A percentile compares a stretch with the other conserved stretches of the same genome.
These are phyloP conservation scores for Leishmania lainsoni DNA, from an alignment of 208 protist species.

Conservation along the genomic window DNA sequence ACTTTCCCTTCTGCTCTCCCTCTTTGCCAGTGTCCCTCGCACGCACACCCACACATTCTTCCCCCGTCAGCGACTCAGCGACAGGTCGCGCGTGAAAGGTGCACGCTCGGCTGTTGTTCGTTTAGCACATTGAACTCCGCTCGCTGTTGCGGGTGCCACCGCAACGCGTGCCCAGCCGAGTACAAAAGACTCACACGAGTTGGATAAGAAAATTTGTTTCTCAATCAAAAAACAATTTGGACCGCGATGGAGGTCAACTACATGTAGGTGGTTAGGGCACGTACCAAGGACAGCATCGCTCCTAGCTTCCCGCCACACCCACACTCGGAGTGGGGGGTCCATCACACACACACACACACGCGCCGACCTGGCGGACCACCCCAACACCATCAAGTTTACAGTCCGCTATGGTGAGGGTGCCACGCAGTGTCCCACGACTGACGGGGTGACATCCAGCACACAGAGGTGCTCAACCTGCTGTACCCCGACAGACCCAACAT, in stretches of 20 bases:
- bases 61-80: not conserved
- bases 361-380: constrained; percentile 81
- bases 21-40: not conserved
- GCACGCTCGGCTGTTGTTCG: not conserved
- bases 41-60: not conserved
- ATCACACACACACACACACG: constrained; percentile 84
- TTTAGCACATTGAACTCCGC: constrained; percentile 58
- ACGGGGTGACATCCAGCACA: constrained; percentile 83
- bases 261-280: not conserved
- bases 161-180: constrained; percentile 53
- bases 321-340: constrained; percentile 83
- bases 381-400: constrained; percentile 68
- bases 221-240: not conserved
- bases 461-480: constrained; percentile 70
- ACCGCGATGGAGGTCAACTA: not conserved
- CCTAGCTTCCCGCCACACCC: not conserved
- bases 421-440: constrained; percentile 94
- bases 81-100: not conserved
- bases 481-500: constrained; percentile 39
- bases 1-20: not conserved
- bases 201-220: not conserved
- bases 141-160: constrained; percentile 57
- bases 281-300: constrained; percentile 32
- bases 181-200: not conserved
- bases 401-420: constrained; percentile 74